Base-by-base conservation (phyloP, 768 basidiomycete genomes). In the Chalciporus sphaerocephalus region DNA sequence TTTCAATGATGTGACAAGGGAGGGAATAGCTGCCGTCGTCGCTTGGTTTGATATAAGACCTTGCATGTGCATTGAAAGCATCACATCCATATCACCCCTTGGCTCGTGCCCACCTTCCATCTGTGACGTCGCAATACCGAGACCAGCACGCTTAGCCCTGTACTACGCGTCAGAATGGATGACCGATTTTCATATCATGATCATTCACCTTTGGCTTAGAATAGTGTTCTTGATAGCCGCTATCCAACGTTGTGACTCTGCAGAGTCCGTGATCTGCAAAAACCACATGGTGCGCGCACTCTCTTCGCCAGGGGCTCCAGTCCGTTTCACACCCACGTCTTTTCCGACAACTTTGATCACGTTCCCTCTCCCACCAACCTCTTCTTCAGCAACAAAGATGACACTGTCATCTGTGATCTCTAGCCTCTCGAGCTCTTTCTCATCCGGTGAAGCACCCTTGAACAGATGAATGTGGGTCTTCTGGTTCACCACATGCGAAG, bases 61-160 rank as follows among this genome's bases (percentile, higher is more conserved):
- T 54, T 87, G 85, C 24, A 79, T 72, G 38, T 82, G 81, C 73
- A 90, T 87, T 23, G 85, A 83, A 27, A 90, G 72, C 78, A 88
- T 85, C 38, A 89, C 87, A 59, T 90, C 87, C 70, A 90, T 78
- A 57, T 90, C 87, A 6, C 87, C 87, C 37, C 81, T 74, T 17
- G 85, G 86, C 49, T 87, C 87, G 21, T 75, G 67, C 13, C 68
- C 70, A 17, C 72, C 68, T 3, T 68, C 54, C 17, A 66, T 65
- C 32, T 67, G 67, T n/a, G n/a, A n/a, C 0, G 72, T 59, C 21
- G 78, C 65, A 18, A 71, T 64, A 25, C 78, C 76, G 11, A 89
- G 62, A 13, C 87, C 87, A 8, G 81, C 85, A 17, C 84, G 82
- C 21, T 85, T 67, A 30, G 85, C 80, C 54, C 87, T 89, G 47